These are phyloP conservation scores for Nakazawaea holstii DNA, from an alignment of 805 yeast genomes.

Conservation along the genomic window DNA sequence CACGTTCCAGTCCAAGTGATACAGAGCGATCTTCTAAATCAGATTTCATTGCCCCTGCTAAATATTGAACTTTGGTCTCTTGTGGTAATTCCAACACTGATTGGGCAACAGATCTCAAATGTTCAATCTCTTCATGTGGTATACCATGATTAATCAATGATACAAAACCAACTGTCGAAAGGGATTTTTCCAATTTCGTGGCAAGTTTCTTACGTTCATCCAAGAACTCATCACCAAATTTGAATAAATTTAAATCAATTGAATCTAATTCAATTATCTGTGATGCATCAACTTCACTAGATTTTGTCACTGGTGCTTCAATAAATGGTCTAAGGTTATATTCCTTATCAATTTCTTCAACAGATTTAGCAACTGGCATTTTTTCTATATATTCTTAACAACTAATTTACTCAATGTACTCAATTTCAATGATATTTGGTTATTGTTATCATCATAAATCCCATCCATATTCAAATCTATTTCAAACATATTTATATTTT, in stretches of 20 bases:
- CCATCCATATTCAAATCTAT: too few relatives aligned
- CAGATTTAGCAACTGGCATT: background rate
- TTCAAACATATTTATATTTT: too few relatives aligned
- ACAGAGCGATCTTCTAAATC: conserved; percentile 21
- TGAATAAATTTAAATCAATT: conserved; percentile 28
- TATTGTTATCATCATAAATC: too few relatives aligned
- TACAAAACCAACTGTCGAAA: conserved; percentile 39
- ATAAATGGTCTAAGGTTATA: conserved; percentile 25
- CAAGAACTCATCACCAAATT: conserved; percentile 31
- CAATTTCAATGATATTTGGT: too few relatives aligned
- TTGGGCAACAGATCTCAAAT: conserved; percentile 35
- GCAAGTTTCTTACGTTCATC: conserved; percentile 29
- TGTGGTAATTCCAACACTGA: conserved; percentile 34
- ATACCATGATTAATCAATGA: conserved; percentile 37
- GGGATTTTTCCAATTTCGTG: conserved; percentile 30
- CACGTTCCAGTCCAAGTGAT: conserved; percentile 39
- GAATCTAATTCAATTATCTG: background rate
- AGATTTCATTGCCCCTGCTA: conserved; percentile 33
- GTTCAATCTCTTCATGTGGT: conserved; percentile 24
- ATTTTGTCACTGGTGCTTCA: conserved; percentile 19
- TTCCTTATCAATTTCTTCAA: conserved; percentile 16
- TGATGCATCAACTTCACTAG: background rate
- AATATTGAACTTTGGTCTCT: conserved; percentile 29
- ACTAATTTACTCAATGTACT: too few relatives aligned
- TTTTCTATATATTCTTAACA: too few relatives aligned